Base-by-base conservation (phyloP, 2,329 filamentous ascomycete genomes). In the Macroventuria anomochaeta region DNA sequence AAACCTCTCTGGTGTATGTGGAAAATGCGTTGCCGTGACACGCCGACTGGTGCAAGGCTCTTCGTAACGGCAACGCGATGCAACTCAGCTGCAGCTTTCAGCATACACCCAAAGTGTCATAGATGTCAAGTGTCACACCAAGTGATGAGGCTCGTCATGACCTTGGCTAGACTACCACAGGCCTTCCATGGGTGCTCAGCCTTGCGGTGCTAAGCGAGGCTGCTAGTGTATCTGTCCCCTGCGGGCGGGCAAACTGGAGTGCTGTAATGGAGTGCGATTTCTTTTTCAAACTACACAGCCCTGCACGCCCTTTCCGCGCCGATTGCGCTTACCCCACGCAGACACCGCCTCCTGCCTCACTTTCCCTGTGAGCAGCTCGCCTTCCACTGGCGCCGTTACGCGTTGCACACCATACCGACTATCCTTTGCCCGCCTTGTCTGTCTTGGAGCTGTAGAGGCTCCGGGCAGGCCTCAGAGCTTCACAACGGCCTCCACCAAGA, bases 401-500 rank as follows among this genome's bases (percentile, higher is more conserved):
- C 47, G 37, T 53, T 32, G 15, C 28, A 36, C 38, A n/a, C 38
- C n/a, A 2, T 26, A 38, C 15, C 51, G 26, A 37, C 40, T 23
- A 49, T 54, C 36, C 44, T 48, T 44, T 39, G 57, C 54, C 50
- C 42, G 53, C 42, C 49, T 46, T 53, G 57, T 65, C 61, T 65
- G 67, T 67, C 71, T 61, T 67, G 74, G 71, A 74, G 72, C 71
- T 73, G 47, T 59, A 44, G 62, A 64, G 64, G 73, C 72, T 75
- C 73, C 71, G 67, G 69, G 69, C 65, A 71, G 72, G 68, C 71
- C 58, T 62, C 57, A 65, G 57, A 61, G 62, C 59, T 68, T 75
- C 73, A 76, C 69, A 43, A 76, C 74, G 74, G 73, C 74, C 61
- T 75, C 72, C 65, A 70, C 64, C 60, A 80, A 80, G 75, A 80